phyloP scores from a whole-genome alignment of 176 grass and related monocot genomes.

The Avena insularis region DNA sequence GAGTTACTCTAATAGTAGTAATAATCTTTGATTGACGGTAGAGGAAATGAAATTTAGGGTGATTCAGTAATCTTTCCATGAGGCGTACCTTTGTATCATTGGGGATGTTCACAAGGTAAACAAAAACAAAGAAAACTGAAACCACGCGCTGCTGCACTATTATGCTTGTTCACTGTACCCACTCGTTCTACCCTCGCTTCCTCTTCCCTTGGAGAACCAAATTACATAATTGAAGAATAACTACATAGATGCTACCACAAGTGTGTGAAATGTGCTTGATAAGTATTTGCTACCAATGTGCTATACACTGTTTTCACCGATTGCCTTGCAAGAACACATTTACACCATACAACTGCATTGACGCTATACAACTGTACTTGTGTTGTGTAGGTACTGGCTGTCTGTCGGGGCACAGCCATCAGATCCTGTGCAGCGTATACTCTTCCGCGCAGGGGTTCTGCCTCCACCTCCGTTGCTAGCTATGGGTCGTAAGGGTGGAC shows the following conservation, averaged over 20 bases:
- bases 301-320: not conserved
- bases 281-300: constrained; percentile 4
- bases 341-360: not conserved
- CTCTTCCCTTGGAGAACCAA: not conserved
- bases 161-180: constrained; percentile 6
- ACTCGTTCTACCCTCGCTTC: too few relatives aligned
- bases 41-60: not conserved
- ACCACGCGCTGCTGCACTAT: not conserved
- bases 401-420: constrained; percentile 93
- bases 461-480: constrained; percentile 90
- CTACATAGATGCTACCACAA: not conserved
- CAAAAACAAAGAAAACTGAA: not conserved
- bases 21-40: not conserved
- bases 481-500: constrained; percentile 76
- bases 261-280: not conserved
- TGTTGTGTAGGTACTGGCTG: constrained; percentile 74
- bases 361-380: not conserved
- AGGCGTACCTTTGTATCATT: not conserved
- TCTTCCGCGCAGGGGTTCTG: constrained; percentile 81
- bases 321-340: constrained; percentile 3
- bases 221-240: too few relatives aligned
- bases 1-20: not conserved
- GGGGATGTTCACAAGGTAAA: not conserved
- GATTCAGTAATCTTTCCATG: not conserved
- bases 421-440: constrained; percentile 82